phyloP scores from a whole-genome alignment of 2,329 filamentous ascomycete genomes.

The Gremmenia infestans region DNA sequence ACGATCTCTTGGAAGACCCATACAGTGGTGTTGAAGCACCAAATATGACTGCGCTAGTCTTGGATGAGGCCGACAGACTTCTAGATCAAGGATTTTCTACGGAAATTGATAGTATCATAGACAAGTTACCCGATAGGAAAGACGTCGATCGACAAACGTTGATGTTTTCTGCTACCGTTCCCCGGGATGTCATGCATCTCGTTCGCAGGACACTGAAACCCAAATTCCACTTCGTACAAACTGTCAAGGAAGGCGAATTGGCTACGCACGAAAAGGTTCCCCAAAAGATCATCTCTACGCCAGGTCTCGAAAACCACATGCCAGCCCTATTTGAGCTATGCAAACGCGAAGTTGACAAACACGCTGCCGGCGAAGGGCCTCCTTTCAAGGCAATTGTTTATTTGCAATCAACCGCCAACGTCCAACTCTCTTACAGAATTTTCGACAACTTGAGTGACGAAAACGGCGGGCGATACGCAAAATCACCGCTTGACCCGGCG shows the following conservation, averaged over 20 bases:
- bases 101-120: slow-evolving; percentile 58
- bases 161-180: slow-evolving; percentile 92
- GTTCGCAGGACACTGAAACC: slow-evolving; percentile 71
- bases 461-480: slow-evolving; percentile 13
- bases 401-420: slow-evolving; percentile 71
- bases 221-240: slow-evolving; percentile 84
- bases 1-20: slow-evolving; percentile 67
- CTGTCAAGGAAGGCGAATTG: slow-evolving; percentile 72
- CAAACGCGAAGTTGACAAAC: slow-evolving; percentile 33
- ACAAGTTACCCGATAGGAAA: slow-evolving; percentile 55
- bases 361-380: slow-evolving; percentile 8
- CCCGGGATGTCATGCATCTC: slow-evolving; percentile 72
- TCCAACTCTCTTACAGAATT: slow-evolving; percentile 60
- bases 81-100: slow-evolving; percentile 81
- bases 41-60: slow-evolving; percentile 82
- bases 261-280: slow-evolving; percentile 83
- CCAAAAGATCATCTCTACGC: slow-evolving; percentile 65
- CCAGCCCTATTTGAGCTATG: slow-evolving; percentile 60
- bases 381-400: slow-evolving; percentile 92
- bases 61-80: slow-evolving; percentile 98
- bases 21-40: slow-evolving; percentile 32
- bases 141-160: slow-evolving; percentile 79
- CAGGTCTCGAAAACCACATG: slow-evolving; percentile 70
- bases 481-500: slow-evolving; percentile 26
- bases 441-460: slow-evolving; percentile 28